Evolutionary conservation across 2,329 filamentous ascomycete genomes (phyloP), one percentile per base, ranked within the genome.

Genomic region (Botrytis medusae): DNA sequence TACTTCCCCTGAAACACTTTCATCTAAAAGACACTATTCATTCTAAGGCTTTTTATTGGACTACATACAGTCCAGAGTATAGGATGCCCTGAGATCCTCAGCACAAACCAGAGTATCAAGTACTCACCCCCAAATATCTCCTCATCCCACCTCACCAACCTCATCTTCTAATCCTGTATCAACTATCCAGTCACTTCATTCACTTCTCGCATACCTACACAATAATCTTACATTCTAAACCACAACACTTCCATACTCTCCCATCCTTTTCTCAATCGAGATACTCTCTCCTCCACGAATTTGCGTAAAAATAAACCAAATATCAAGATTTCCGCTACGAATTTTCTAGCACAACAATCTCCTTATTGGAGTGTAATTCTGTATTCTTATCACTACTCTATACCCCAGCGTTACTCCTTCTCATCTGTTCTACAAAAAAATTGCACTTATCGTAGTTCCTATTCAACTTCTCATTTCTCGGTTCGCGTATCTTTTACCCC

Each of bases 321-420:
- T n/a, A 51, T 51, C 22, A 51, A 12, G 46, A 51, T 25, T 51
- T 22, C 3, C 46, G 25, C 9, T 1, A 14, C 46, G 12, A 51
- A n/a, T 1, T 14, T 51, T 4, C 22, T n/a, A 12, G 4, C 12
- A n/a, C 10, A 51, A 0, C 25, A 5, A n/a, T 10, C 2, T 5
- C 14, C 1, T 6, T 7, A n/a, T 6, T 2, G 2, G 0, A 22
- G 3, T 10, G n/a, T 12, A 14, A n/a, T 14, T 25, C 4, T 5
- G 14, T 1, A n/a, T n/a, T 8, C 25, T 6, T 0, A 51, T n/a
- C 25, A 4, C 2, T n/a, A 1, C 46, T 51, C 46, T 9, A 10
- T 8, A 48, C 25, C 46, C 25, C 46, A 48, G 8, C 9, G 22
- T 9, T 48, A 48, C 20, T 10, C 8, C 22, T 2, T 12, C 14